Conservation (phyloP, 2,329 filamentous ascomycete species). For the Eurotiales sp. region DNA sequence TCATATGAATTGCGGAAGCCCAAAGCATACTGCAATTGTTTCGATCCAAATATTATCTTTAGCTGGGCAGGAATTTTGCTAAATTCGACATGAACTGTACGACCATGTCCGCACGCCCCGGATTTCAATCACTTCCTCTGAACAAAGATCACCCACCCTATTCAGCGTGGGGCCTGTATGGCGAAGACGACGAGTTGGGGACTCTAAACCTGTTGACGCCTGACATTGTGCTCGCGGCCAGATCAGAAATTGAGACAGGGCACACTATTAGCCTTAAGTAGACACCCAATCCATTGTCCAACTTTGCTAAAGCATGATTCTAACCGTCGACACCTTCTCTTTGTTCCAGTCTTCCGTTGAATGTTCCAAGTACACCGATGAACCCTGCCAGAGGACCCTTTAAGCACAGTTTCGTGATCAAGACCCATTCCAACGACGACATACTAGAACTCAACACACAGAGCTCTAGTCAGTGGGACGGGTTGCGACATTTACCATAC, state of each 20-base stretch:
- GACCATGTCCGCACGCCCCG: neutral
- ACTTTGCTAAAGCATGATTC: no score
- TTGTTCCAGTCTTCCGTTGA: neutral
- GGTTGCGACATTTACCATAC: neutral
- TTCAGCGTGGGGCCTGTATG: neutral
- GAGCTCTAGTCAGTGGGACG: constrained; percentile 3
- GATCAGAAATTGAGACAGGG: neutral
- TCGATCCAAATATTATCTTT: no score
- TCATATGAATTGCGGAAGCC: no score
- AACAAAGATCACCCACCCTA: neutral
- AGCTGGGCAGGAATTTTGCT: no score
- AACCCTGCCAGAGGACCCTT: neutral
- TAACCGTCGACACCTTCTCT: no score
- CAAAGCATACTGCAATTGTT: no score
- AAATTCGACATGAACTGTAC: neutral
- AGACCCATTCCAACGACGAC: neutral
- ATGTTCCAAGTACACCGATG: neutral
- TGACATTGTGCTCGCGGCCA: neutral
- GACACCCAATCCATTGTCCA: no score
- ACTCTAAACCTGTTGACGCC: neutral
- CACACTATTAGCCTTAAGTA: neutral
- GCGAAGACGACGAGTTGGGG: neutral
- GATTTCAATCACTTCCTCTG: neutral
- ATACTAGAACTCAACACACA: neutral
- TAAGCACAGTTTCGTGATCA: neutral